Conservation (phyloP, 306 rosid genomes). For the Chamaecrista fasciculata region DNA sequence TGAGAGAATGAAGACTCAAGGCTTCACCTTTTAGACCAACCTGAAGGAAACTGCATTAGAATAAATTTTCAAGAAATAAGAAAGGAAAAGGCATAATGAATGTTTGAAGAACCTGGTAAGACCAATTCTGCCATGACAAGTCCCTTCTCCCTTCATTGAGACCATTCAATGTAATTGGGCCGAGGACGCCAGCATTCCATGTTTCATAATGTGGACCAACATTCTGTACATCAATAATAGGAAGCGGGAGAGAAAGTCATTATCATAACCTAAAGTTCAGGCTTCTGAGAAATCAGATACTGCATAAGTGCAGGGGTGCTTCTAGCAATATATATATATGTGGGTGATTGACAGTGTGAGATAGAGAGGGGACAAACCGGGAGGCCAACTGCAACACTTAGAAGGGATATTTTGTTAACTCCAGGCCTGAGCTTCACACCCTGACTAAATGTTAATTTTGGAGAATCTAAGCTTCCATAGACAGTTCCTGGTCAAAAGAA, state of each 20-base stretch:
- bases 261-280: background rate
- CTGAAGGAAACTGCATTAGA: conserved; percentile 42
- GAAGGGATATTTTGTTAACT: conserved; percentile 75
- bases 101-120: conserved; percentile 71
- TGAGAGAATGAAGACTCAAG: conserved; percentile 84
- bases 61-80: conserved; percentile 30
- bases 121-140: conserved; percentile 98
- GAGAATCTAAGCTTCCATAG: conserved; percentile 82
- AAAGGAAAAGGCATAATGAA: conserved; percentile 14
- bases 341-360: background rate
- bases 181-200: conserved; percentile 96
- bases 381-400: conserved; percentile 96
- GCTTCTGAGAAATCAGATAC: conserved; percentile 6
- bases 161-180: conserved; percentile 77
- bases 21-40: conserved; percentile 94
- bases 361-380: conserved; percentile 66
- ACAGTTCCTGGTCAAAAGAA: conserved; percentile 61
- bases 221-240: conserved; percentile 53
- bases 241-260: conserved; percentile 26
- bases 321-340: background rate
- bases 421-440: conserved; percentile 82
- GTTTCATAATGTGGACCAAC: conserved; percentile 97
- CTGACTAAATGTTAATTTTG: conserved; percentile 72
- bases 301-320: conserved; percentile 14
- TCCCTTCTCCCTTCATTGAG: conserved; percentile 93